Evolutionary conservation across 2,329 filamentous ascomycete genomes (phyloP).

Genomic region (Emericellopsis cladophorae): DNA sequence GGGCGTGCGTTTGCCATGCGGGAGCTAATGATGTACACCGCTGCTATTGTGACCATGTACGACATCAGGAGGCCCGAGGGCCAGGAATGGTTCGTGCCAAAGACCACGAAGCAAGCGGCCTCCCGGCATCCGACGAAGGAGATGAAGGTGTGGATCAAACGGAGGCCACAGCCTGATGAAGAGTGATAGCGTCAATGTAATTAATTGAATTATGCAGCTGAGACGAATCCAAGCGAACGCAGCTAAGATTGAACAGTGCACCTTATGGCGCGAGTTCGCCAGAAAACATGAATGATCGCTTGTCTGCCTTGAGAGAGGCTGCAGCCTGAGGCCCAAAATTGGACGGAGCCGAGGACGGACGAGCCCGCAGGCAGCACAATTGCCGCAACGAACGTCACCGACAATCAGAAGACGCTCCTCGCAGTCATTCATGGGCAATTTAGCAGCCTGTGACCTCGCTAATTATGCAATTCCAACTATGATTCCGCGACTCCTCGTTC

Average conservation of each 20-base stretch:
- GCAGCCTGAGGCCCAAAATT: background rate
- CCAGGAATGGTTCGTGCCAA: constrained; percentile 12
- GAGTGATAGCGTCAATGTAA: too few species aligned
- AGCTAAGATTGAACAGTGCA: too few species aligned
- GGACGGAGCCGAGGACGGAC: background rate
- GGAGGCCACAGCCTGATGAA: constrained; percentile 5
- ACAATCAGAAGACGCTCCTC: background rate
- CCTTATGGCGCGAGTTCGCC: background rate
- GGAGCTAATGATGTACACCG: constrained; percentile 20
- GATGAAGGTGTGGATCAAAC: constrained; percentile 18
- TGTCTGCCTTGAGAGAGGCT: background rate
- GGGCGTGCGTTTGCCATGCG: constrained; percentile 17
- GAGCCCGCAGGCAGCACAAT: background rate
- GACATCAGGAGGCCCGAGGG: constrained; percentile 18
- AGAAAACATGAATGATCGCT: background rate
- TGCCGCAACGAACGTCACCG: background rate
- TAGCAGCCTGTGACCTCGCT: constrained; percentile 8
- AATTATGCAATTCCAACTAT: constrained; percentile 13
- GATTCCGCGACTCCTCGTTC: constrained; percentile 21
- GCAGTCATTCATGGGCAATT: constrained; percentile 8
- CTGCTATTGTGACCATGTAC: constrained; percentile 21
- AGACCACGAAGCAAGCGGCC: constrained; percentile 11
- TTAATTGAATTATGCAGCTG: too few species aligned
- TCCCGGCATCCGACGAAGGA: constrained; percentile 11
- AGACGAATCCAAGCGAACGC: too few species aligned